Base-by-base conservation (phyloP, 768 basidiomycete genomes). In the Lactarius sp. region DNA sequence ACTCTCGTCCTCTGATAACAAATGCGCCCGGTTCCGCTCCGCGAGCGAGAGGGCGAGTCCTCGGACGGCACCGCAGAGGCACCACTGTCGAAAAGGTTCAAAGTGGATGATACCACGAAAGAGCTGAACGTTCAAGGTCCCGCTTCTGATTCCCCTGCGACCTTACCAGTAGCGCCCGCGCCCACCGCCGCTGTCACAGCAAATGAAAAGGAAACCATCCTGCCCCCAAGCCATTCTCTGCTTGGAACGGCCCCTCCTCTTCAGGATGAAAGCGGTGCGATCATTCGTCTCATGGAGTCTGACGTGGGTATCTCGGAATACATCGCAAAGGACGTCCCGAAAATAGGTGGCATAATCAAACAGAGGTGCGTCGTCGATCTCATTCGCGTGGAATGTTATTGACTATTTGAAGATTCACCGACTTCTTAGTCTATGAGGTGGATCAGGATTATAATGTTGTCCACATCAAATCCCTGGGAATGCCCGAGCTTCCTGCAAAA, bases 341-440 rank as follows among this genome's bases (percentile, higher is more conserved):
- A 83, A 71, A 85, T 98, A 67, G 82, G 87, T 56, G 96, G 92
- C 5, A 96, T 98, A 70, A 98, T 98, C 74, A 98, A 98, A 76
- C 96, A 98, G 77, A 81, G 96, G 95, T 94, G 62, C 65, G 82
- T 71, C 47, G 12, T 33, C 34, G 36, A 62, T 37, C 18, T 36
- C 31, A 37, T 53, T 41, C 34, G 6, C 55, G 39, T 55, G n/a
- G 20, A 61, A 56, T 39, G 56, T 31, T 22, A 37, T 59, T 59
- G 61, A 67, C 41, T 66, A 44, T 60, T 50, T 56, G 33, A 71
- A 97, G 95, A 70, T 98, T 98, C 74, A 96, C 96, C 46, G 97
- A 99, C 75, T 99, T 99, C 72, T 70, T 98, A 70, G 97, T 99
- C 20, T 89, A 82, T 70, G 97, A 99, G 76, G 87, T 99, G 37